A percentile compares a stretch with the other conserved stretches of the same genome.
Evolutionary conservation across 306 rosid genomes (phyloP).

Genomic region (Corylus avellana): DNA sequence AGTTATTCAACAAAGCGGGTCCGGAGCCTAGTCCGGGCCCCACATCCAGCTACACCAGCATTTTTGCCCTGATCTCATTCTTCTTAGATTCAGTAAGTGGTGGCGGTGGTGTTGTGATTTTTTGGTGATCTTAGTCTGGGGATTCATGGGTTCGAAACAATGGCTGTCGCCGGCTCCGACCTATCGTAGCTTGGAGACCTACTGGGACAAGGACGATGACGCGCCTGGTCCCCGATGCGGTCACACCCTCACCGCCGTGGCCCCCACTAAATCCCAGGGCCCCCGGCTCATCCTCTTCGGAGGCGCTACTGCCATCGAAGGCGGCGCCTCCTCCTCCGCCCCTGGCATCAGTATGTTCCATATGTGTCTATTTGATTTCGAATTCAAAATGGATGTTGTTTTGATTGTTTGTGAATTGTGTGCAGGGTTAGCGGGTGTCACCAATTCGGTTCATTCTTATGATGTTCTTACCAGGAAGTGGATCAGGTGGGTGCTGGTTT

Average conservation of each 20-base stretch:
- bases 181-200: constrained; percentile 58
- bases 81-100: not conserved
- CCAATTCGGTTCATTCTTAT: constrained; percentile 87
- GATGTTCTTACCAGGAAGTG: constrained; percentile 85
- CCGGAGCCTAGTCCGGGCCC: constrained; percentile 53
- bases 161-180: constrained; percentile 91
- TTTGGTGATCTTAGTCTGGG: constrained; percentile 11
- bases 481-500: constrained; percentile 61
- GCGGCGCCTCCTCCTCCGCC: constrained; percentile 75
- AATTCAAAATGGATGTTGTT: not conserved
- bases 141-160: constrained; percentile 78
- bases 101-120: not conserved
- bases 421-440: constrained; percentile 92
- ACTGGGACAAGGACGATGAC: constrained; percentile 92
- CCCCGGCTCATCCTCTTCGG: constrained; percentile 91
- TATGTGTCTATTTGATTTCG: not conserved
- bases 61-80: not conserved
- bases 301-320: constrained; percentile 98
- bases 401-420: not conserved
- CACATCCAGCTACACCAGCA: constrained; percentile 17
- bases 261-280: constrained; percentile 80
- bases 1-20: constrained; percentile 17
- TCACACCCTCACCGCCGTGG: constrained; percentile 91
- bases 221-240: constrained; percentile 93
- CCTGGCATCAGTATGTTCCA: constrained; percentile 76